These are phyloP conservation scores for Globisporangium uncinulatum DNA, from an alignment of 352 stramenopile genomes.

Conservation along the genomic window DNA sequence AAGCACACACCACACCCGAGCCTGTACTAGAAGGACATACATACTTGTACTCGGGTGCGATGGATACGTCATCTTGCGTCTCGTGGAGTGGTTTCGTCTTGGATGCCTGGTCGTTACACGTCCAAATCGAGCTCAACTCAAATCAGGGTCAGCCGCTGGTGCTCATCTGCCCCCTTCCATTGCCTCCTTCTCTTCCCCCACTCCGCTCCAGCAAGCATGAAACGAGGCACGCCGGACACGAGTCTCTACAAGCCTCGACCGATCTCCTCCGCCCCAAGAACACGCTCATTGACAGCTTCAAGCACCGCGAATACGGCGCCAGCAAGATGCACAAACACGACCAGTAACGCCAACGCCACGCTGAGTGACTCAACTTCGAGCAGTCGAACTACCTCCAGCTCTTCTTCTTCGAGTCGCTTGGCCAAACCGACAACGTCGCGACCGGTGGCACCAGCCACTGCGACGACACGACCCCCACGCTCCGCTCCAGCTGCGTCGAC, in stretches of 20 bases:
- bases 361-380: neutral
- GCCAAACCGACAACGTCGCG: neutral
- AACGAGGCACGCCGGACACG: conserved; percentile 5
- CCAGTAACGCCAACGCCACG: neutral
- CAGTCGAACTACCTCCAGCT: neutral
- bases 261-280: conserved; percentile 7
- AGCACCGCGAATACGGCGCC: neutral
- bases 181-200: too few relatives aligned
- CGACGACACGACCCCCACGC: neutral
- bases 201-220: conserved; percentile 1
- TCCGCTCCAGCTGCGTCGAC: neutral
- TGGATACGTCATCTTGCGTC: too few relatives aligned
- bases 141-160: too few relatives aligned
- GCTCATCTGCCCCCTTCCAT: too few relatives aligned
- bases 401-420: neutral
- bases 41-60: too few relatives aligned
- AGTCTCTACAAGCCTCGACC: conserved; percentile 8
- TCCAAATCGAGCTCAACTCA: neutral
- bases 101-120: neutral
- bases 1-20: too few relatives aligned
- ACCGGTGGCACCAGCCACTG: neutral
- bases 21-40: too few relatives aligned
- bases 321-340: neutral
- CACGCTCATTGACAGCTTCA: neutral
- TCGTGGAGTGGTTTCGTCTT: neutral